Evolutionary conservation across 495 filamentous ascomycete genomes (phyloP).

Genomic region (Oidiodendron maius): DNA sequence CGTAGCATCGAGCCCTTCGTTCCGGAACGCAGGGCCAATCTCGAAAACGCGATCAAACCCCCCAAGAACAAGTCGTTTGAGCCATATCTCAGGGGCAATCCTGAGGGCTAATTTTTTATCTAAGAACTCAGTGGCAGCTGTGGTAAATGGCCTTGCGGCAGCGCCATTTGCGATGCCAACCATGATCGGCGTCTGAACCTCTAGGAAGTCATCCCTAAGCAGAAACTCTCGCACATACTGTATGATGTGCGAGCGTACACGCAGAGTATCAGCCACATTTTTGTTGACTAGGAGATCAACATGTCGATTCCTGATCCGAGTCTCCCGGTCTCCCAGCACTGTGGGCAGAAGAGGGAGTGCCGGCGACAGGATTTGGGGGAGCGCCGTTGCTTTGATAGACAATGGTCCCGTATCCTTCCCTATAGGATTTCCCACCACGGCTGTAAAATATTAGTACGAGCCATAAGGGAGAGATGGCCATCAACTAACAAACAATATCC

Average conservation of each 20-base stretch:
- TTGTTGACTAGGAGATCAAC: conserved; percentile 75
- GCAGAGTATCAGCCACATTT: conserved; percentile 57
- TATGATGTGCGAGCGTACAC: conserved; percentile 67
- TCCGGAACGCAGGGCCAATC: conserved; percentile 88
- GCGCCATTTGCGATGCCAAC: conserved; percentile 73
- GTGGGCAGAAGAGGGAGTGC: conserved; percentile 70
- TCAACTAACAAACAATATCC: conserved; percentile 67
- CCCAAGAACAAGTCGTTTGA: conserved; percentile 87
- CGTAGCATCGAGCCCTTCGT: conserved; percentile 88
- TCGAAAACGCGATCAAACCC: conserved; percentile 90
- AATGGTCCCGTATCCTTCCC: conserved; percentile 69
- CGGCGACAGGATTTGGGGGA: conserved; percentile 70
- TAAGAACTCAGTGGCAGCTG: conserved; percentile 62
- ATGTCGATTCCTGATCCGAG: conserved; percentile 62
- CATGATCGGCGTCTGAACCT: conserved; percentile 88
- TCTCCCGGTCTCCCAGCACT: conserved; percentile 57
- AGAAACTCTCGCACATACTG: conserved; percentile 71
- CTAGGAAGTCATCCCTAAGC: conserved; percentile 62
- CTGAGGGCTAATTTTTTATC: conserved; percentile 64
- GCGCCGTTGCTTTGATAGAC: conserved; percentile 57
- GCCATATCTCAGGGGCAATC: conserved; percentile 91
- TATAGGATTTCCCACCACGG: conserved; percentile 65
- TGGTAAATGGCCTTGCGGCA: conserved; percentile 77
- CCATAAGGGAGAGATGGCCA: not conserved
- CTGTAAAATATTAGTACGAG: conserved; percentile 26